Evolutionary conservation across 2,329 filamentous ascomycete species (phyloP), one percentile per base, ranked within the genome.

Genomic region (Seiridium unicorne): DNA sequence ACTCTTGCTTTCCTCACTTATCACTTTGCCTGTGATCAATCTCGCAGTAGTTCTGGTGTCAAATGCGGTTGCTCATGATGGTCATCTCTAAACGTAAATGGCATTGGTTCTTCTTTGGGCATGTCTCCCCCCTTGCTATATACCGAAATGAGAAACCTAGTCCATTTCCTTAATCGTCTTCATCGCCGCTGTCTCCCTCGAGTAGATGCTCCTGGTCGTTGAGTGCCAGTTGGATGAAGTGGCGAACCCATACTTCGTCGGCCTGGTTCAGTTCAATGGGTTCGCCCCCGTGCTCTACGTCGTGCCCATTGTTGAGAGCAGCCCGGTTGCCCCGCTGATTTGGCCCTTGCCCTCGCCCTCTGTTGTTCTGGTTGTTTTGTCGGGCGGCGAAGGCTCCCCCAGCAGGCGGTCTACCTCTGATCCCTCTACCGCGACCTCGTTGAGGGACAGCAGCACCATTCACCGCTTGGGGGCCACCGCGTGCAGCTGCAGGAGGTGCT

Each of bases 201-300:
- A 77, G 61, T 13, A 53, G 34, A 66, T 84, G 78, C 69, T 85
- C 83, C 63, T 80, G 74, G 64, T 85, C 83, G 40, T 80, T 73
- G 57, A 85, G 73, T 3, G 83, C 83, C 65, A 84, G 76, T 69
- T 79, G 78, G 54, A 85, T 81, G 67, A 85, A 85, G 58, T 78
- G 77, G 53, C 81, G 76, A 49, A 85, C 74, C 83, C 83, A 85
- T 40, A 79, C 81, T 63, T 76, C 76, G 60, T 84, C 77, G 26
- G 69, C 72, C n/a, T 76, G 73, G 64, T 83, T 74, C 55, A 84
- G 72, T 44, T 65, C 74, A 51, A 59, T 61, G 49, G 60, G 62
- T 31, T 67, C 62, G 49, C 58, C 65, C 32, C 7, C 38, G 42
- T 66, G 61, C 60, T 61, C 60, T 58, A 65, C 61, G 59, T 66